A percentile compares a stretch with the other conserved stretches of the same genome.
Evolutionary conservation across 2,329 filamentous ascomycete genomes (phyloP).

Genomic region (Pseudocercospora macadamiae): DNA sequence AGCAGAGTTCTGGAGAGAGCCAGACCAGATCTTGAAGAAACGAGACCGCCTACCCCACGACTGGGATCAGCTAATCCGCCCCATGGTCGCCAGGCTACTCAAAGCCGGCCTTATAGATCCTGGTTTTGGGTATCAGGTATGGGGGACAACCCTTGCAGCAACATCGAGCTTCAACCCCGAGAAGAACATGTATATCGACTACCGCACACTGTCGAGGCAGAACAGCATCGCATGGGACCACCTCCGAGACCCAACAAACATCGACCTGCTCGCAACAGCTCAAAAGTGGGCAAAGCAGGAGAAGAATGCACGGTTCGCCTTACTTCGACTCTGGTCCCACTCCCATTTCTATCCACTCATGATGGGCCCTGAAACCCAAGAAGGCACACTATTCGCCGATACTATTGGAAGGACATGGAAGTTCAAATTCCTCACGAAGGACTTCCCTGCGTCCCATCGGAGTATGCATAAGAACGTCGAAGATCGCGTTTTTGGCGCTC

Average conservation of each 20-base stretch:
- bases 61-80: conserved; percentile 47
- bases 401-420: conserved; percentile 48
- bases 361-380: neutral
- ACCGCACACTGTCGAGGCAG: conserved; percentile 24
- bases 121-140: conserved; percentile 34
- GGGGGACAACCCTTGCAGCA: conserved; percentile 44
- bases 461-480: conserved; percentile 48
- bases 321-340: conserved; percentile 52
- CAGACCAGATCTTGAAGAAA: neutral
- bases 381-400: conserved; percentile 45
- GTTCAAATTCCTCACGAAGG: conserved; percentile 52
- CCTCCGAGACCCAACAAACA: conserved; percentile 40
- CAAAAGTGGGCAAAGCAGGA: conserved; percentile 34
- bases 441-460: conserved; percentile 50
- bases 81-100: conserved; percentile 51
- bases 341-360: conserved; percentile 56
- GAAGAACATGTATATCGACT: conserved; percentile 52
- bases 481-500: conserved; percentile 37
- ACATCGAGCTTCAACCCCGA: conserved; percentile 41
- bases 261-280: conserved; percentile 40
- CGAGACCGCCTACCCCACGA: conserved; percentile 25
- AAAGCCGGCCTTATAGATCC: conserved; percentile 49
- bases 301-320: conserved; percentile 41
- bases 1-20: conserved; percentile 35
- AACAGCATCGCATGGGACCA: conserved; percentile 18